phyloP scores from a whole-genome alignment of 768 basidiomycete genomes.

The Hypholoma sublateritium region DNA sequence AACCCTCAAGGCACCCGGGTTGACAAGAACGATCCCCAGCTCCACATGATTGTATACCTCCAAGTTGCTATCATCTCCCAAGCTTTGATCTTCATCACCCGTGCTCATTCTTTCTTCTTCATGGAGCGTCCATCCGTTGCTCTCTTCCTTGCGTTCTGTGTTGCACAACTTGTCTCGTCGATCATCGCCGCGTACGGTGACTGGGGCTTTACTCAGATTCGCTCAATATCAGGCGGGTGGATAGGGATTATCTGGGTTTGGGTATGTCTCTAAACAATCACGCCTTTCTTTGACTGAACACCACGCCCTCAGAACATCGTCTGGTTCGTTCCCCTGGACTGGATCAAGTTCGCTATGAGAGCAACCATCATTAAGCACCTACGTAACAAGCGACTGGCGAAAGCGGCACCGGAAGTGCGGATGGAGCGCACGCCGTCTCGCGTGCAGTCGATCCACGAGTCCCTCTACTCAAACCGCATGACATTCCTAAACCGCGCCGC shows the following conservation, averaged over 20 bases:
- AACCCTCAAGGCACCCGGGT: conserved; percentile 22
- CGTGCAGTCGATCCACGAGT: conserved; percentile 89
- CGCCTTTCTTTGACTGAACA: background rate
- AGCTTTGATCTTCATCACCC: conserved; percentile 94
- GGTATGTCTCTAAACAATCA: conserved; percentile 47
- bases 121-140: conserved; percentile 95
- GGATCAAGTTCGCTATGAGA: conserved; percentile 97
- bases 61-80: conserved; percentile 99
- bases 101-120: conserved; percentile 94
- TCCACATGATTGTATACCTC: conserved; percentile 90
- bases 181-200: conserved; percentile 94
- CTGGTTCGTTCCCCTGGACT: conserved; percentile 95
- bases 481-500: conserved; percentile 87
- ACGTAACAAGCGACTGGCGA: conserved; percentile 62
- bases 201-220: conserved; percentile 92
- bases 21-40: conserved; percentile 59
- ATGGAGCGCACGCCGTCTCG: conserved; percentile 88
- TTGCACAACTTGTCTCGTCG: conserved; percentile 93
- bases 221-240: conserved; percentile 86
- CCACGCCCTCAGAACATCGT: conserved; percentile 70
- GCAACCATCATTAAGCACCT: conserved; percentile 85
- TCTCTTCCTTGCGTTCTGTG: conserved; percentile 86
- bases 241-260: conserved; percentile 97
- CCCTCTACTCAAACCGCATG: conserved; percentile 93
- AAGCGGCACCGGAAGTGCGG: conserved; percentile 50